A percentile compares a stretch with the other conserved stretches of the same genome.
Evolutionary conservation across 1,139 yeast genomes (phyloP).

Genomic region (Eremothecium cymbalariae): DNA sequence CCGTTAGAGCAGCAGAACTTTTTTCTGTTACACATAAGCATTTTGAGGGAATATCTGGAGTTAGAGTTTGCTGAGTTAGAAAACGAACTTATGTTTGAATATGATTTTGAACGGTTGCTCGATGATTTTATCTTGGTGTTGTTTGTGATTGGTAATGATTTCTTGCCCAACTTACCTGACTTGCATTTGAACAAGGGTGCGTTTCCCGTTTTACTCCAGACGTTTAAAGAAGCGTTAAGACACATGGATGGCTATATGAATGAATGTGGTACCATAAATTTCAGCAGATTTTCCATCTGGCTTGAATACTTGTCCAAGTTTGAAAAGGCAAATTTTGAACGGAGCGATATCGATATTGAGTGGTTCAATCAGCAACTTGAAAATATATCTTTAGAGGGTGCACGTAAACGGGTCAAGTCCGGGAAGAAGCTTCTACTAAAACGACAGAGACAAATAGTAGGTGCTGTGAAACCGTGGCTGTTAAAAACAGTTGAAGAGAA

Average conservation of each 20-base stretch:
- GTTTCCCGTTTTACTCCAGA: constrained; percentile 76
- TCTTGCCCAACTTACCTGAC: constrained; percentile 95
- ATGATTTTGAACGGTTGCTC: constrained; percentile 77
- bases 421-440: constrained; percentile 63
- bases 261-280: constrained; percentile 72
- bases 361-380: constrained; percentile 87
- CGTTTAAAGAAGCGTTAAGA: constrained; percentile 74
- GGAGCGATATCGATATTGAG: constrained; percentile 72
- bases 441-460: constrained; percentile 55
- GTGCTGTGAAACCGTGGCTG: constrained; percentile 63
- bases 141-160: constrained; percentile 96
- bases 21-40: constrained; percentile 70
- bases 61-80: constrained; percentile 72
- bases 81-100: constrained; percentile 57
- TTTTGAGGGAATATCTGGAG: constrained; percentile 84
- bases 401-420: constrained; percentile 52
- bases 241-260: constrained; percentile 79
- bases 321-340: constrained; percentile 73
- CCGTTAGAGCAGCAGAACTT: constrained; percentile 75
- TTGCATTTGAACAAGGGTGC: constrained; percentile 93
- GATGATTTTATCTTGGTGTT: constrained; percentile 90
- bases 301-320: constrained; percentile 58
- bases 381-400: constrained; percentile 67
- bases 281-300: constrained; percentile 66
- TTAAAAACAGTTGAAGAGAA: constrained; percentile 37